Base-by-base conservation (phyloP, 1,139 yeast species). In the Geotrichum cucujoidarum region DNA sequence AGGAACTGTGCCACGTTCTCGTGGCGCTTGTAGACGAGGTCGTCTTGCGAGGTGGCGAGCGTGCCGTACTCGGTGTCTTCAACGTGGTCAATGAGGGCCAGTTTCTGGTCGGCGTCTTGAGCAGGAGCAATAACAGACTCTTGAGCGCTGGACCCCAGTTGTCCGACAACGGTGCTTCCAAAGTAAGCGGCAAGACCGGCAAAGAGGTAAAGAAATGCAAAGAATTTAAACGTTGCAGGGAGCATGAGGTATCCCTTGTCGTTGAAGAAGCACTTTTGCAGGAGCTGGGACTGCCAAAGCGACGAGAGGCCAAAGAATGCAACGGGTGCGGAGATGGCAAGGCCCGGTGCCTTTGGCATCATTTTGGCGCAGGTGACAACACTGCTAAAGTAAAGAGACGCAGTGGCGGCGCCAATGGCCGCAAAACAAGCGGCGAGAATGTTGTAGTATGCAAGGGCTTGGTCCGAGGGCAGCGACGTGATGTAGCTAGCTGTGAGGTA, bases 241-340 rank as follows among this genome's bases (percentile, higher is more conserved):
- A 86, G 67, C 57, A 80, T 72, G 40, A 84, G 63, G 13, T 62
- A 58, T 2, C 63, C 54, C 14, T 56, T 57, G 2, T 54, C 44
- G 21, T 57, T 56, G 6, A 54, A 8, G 83, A 78, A 42, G 65
- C 73, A 49, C 17, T 43, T 41, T 57, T 62, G 53, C 58, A 64
- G 36, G 25, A 65, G 51, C 54, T 67, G 71, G 11, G 74, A 58
- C 50, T 62, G 78, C 51, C 84, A 66, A 47, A 85, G 69, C 3
- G 95, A 79, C 8, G 95, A 83, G 25, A 88, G 63, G 1, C 97
- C 97, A 65, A 84, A 89, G 54, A 85, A 83, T 0, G 95, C 79
- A 3, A 92, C 90, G 0, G 97, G 97, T 33, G 86, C 75, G 41
- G 95, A 83, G 40, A 92, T 88, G 35, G 95, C 85, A 53, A 90